phyloP scores from a whole-genome alignment of 441 rosid species.

The Erysimum cheiri region DNA sequence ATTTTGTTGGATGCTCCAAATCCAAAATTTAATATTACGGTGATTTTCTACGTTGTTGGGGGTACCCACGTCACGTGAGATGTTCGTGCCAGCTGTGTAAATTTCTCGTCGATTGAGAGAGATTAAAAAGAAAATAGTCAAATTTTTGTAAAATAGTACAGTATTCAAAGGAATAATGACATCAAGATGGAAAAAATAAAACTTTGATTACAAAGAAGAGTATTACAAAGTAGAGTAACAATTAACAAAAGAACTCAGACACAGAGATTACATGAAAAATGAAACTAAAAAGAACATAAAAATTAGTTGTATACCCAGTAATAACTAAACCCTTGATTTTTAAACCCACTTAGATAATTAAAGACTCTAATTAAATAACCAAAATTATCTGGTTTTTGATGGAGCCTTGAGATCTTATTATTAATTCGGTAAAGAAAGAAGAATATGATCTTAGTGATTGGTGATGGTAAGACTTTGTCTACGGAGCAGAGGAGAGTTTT shows the following conservation, averaged over 20 bases:
- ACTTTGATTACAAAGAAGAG: neutral
- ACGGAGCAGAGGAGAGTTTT: constrained; percentile 25
- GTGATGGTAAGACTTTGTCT: constrained; percentile 27
- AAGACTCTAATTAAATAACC: constrained; percentile 27
- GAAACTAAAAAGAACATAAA: constrained; percentile 12
- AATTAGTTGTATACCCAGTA: constrained; percentile 40
- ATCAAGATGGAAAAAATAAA: neutral
- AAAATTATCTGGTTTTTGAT: neutral
- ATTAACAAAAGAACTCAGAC: constrained; percentile 31
- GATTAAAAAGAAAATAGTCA: neutral
- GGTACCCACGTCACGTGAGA: constrained; percentile 44
- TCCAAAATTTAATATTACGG: constrained; percentile 21
- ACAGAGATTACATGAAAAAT: constrained; percentile 32
- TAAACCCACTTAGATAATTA: constrained; percentile 27
- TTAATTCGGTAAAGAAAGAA: constrained; percentile 9
- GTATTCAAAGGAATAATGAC: neutral
- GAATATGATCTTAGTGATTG: constrained; percentile 31
- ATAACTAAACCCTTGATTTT: constrained; percentile 35
- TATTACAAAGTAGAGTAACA: constrained; percentile 30
- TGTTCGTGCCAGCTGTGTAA: constrained; percentile 39
- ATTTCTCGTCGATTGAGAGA: constrained; percentile 7
- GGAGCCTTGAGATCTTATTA: constrained; percentile 11
- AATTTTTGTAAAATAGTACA: neutral
- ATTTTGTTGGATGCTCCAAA: constrained; percentile 31
- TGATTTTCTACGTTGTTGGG: constrained; percentile 22